These are phyloP conservation scores for Wickerhamiella slavikovae DNA, from an alignment of 805 yeast genomes.

Conservation along the genomic window DNA sequence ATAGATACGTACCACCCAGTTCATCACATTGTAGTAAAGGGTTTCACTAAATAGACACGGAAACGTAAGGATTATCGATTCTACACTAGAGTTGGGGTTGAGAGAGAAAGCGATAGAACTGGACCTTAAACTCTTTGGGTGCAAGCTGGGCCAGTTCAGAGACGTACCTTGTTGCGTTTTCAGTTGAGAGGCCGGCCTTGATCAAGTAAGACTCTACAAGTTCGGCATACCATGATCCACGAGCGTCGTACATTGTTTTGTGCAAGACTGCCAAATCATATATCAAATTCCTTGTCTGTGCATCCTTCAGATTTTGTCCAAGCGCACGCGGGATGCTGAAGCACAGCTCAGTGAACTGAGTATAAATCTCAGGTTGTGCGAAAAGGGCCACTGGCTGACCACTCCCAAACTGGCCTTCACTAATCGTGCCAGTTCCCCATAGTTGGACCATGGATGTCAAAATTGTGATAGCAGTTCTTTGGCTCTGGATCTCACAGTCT, in stretches of 20 bases:
- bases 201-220: conserved; percentile 8
- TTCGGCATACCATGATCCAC: conserved; percentile 17
- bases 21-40: too few species aligned
- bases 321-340: conserved; percentile 69
- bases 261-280: conserved; percentile 56
- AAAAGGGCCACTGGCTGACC: conserved; percentile 45
- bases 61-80: too few species aligned
- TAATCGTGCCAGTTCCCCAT: conserved; percentile 51
- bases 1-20: too few species aligned
- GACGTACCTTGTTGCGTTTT: conserved; percentile 7
- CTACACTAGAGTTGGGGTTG: background rate
- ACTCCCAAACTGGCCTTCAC: conserved; percentile 25
- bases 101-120: conserved; percentile 7
- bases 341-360: conserved; percentile 41
- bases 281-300: conserved; percentile 53
- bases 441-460: conserved; percentile 36
- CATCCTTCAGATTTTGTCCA: conserved; percentile 51
- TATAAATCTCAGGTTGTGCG: conserved; percentile 40
- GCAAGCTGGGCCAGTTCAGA: conserved; percentile 4
- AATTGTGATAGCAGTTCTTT: conserved; percentile 50
- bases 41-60: too few species aligned
- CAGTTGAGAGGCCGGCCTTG: conserved; percentile 9
- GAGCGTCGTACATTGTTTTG: conserved; percentile 34
- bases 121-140: conserved; percentile 11
- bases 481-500: conserved; percentile 35